Percentiles rank a stretch among this genome's conserved stretches.
phyloP scores from a whole-genome alignment of 139 green algal species.

The Chlamydomonas asymmetrica region DNA sequence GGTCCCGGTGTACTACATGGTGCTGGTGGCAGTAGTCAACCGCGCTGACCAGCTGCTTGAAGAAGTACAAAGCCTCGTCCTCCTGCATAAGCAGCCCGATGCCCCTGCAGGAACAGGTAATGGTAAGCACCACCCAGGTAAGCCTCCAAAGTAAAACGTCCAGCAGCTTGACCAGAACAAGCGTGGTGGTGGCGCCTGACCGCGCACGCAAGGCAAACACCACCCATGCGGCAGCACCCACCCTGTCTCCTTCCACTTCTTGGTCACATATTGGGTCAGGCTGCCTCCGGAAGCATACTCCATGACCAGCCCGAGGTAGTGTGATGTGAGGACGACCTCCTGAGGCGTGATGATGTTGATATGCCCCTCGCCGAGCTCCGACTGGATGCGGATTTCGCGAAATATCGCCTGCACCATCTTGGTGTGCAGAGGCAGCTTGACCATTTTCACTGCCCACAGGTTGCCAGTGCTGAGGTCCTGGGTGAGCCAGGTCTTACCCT shows the following conservation, averaged over 20 bases:
- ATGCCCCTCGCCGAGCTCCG: constrained; percentile 64
- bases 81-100: constrained; percentile 55
- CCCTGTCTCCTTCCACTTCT: constrained; percentile 37
- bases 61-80: constrained; percentile 84
- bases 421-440: constrained; percentile 54
- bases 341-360: constrained; percentile 69
- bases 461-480: constrained; percentile 43
- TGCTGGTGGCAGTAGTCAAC: constrained; percentile 89
- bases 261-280: constrained; percentile 73
- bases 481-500: constrained; percentile 52
- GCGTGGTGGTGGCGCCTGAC: too few relatives aligned
- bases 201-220: too few relatives aligned
- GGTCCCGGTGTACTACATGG: constrained; percentile 48
- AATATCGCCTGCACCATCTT: constrained; percentile 48
- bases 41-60: constrained; percentile 66
- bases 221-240: background rate
- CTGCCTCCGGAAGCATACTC: constrained; percentile 74
- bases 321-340: constrained; percentile 69
- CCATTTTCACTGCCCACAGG: constrained; percentile 57
- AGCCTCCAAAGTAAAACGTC: too few relatives aligned
- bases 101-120: constrained; percentile 66
- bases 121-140: too few relatives aligned
- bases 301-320: constrained; percentile 75
- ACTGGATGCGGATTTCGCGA: constrained; percentile 65
- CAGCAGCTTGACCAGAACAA: too few relatives aligned